Evolutionary conservation across 2,329 filamentous ascomycete genomes (phyloP), one percentile per base, ranked within the genome.

Genomic region (Plenodomus biglobosus): DNA sequence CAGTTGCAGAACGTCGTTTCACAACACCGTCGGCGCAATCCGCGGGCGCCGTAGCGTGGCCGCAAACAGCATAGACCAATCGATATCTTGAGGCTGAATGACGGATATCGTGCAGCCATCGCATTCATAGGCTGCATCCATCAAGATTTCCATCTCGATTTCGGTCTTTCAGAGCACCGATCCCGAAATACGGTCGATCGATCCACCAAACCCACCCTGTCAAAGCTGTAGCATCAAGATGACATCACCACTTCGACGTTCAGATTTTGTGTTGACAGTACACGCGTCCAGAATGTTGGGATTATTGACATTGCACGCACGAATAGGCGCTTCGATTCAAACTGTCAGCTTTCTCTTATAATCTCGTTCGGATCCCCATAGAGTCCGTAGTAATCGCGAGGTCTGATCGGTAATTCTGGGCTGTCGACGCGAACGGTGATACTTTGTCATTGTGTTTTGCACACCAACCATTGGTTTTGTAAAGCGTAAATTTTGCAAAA

Each of bases 181-280:
- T 46, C 38, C 52, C 46, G 56, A 39, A 36, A 41, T 42, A 55
- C 42, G 50, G 36, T 36, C 40, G 43, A 40, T 44, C 38, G 38
- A 46, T 42, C 32, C n/a, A n/a, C n/a, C n/a, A n/a, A n/a, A 32
- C 13, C 6, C 27, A 32, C n/a, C n/a, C n/a, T 15, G 27, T 32
- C 27, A 32, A 15, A 27, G 40, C 37, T 40, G 19, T 22, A 46
- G 45, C 49, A 30, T 45, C 38, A 32, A 32, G 30, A 54, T 60
- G 53, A 62, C 59, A 56, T 61, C 58, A 62, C 48, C 53, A 62
- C 44, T 62, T 50, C 37, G 19, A 35, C 42, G 37, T 19, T 18
- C 35, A 34, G 45, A 36, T 37, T 40, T 18, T 30, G 22, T 32
- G 27, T 32, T 32, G 27, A 32, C 27, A 32, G 8, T 32, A 11